phyloP scores from a whole-genome alignment of 768 basidiomycete species.

The Crucibulum laeve region DNA sequence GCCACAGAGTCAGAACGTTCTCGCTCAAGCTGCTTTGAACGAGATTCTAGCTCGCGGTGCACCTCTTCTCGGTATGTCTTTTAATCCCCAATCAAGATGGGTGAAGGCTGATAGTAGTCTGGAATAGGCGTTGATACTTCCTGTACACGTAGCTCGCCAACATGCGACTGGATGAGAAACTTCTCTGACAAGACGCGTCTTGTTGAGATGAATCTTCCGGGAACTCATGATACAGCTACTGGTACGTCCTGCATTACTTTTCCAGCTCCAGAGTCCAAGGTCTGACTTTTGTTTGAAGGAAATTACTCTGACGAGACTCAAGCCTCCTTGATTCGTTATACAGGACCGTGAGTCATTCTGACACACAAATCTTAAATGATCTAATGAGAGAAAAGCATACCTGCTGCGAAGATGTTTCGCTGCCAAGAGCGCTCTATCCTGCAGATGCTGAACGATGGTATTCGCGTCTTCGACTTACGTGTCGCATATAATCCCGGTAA shows the following conservation, averaged over 20 bases:
- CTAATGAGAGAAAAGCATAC: slow-evolving; percentile 9
- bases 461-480: slow-evolving; percentile 47
- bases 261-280: background rate
- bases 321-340: slow-evolving; percentile 35
- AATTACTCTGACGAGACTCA: slow-evolving; percentile 40
- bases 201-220: slow-evolving; percentile 48
- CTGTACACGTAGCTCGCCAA: slow-evolving; percentile 25
- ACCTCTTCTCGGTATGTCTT: slow-evolving; percentile 23
- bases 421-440: slow-evolving; percentile 44
- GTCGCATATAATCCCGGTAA: slow-evolving; percentile 47
- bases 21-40: slow-evolving; percentile 19
- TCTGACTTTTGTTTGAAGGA: slow-evolving; percentile 22
- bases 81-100: background rate
- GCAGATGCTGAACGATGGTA: slow-evolving; percentile 41
- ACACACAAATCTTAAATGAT: background rate
- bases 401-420: slow-evolving; percentile 26
- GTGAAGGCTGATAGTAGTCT: too few species aligned
- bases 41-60: slow-evolving; percentile 25
- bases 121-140: slow-evolving; percentile 28
- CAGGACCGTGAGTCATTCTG: slow-evolving; percentile 30
- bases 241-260: slow-evolving; percentile 20
- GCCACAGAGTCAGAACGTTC: background rate
- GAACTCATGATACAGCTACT: slow-evolving; percentile 46
- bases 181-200: slow-evolving; percentile 36
- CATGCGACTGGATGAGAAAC: slow-evolving; percentile 43